Base-by-base conservation (phyloP, 2,329 filamentous ascomycete species). In the Cryphonectria carpinicola region DNA sequence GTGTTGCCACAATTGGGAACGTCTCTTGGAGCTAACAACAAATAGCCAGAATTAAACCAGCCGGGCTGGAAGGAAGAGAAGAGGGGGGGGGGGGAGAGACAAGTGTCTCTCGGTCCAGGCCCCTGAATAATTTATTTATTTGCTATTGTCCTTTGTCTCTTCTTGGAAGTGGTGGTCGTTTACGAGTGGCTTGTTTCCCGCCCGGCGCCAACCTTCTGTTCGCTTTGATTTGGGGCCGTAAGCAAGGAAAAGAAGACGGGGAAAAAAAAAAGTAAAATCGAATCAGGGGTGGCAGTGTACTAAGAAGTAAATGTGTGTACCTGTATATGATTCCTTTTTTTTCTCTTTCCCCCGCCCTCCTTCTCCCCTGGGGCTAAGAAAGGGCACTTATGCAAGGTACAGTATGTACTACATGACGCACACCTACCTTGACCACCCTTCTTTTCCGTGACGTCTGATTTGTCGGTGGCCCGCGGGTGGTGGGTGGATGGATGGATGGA, bases 361-460 rank as follows among this genome's bases (percentile, higher is more conserved):
- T 10, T 10, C 37, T 4, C 28, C 25, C 54, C 54, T 58, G 54
- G 54, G 54, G 54, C 54, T 32, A 32, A 61, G 58, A 35, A 61
- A 39, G 58, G 32, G 32, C 46, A 49, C 46, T 61, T 35, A 22
- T 61, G 58, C 58, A 61, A 61, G 58, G 58, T 39, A 61, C 56
- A 60, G 32, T 17, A 28, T 2, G 32, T 17, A 28, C 28, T 28
- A 60, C 54, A 52, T 22, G 11, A n/a, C 52, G n/a, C 56, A 60
- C 5, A 14, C 1, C 28, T 4, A 14, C 56, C 32, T 43, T 2
- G 4, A 32, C 32, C 32, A 32, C 32, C 4, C 41, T 5, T 19
- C 22, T 4, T 4, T 17, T 43, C 60, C 28, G 58, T 58, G 69
- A 39, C 65, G 60, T 68, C 65, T 61, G 46, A 70, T 68, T 66